Base-by-base conservation (phyloP, 257 asterid species). In the Penstemon barbatus region DNA sequence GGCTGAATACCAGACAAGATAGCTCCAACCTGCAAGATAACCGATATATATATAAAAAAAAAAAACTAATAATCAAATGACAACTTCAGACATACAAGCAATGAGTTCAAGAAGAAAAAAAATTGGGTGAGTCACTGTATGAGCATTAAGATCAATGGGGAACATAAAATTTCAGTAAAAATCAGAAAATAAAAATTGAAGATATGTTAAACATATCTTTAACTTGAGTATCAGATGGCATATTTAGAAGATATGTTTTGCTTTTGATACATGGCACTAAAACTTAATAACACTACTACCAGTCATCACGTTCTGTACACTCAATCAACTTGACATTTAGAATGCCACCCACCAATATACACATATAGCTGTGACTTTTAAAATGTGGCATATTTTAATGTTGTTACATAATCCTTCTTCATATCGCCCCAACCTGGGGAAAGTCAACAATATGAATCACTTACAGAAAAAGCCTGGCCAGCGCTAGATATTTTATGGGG, bases 1-100 rank as follows among this genome's bases (percentile, higher is more conserved):
- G 99, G 99, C 74, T 94, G 99, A 85, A 89, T 76, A 46, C 99
- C 99, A 39, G 97, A 94, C 38, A 80, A 78, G 78, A 94, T 91
- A 41, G 95, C 96, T 78, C 82, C 96, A 77, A 91, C 86, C 99
- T 94, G 84, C 81, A 80, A 42, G 58, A 56, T 57, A 66, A 73
- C 59, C 2, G 49, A 42, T 51, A 36, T 50, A 50, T 69, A 49
- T 68, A 52, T 33, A 48, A 54, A 25, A 25, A 48, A 54, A 25
- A 25, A 25, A 25, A 25, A 25, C 2, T 25, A 25, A 25, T 25
- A 25, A 37, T 11, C 44, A 58, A 45, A 25, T 13, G 3, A 8
- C 45, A 57, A 66, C 52, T 4, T 3, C 11, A 8, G 49, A 13
- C 65, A 6, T 15, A 57, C 37, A 53, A 12, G 41, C 53, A 45